phyloP scores from a whole-genome alignment of 2,329 filamentous ascomycete species.

The Fusarium sp. region DNA sequence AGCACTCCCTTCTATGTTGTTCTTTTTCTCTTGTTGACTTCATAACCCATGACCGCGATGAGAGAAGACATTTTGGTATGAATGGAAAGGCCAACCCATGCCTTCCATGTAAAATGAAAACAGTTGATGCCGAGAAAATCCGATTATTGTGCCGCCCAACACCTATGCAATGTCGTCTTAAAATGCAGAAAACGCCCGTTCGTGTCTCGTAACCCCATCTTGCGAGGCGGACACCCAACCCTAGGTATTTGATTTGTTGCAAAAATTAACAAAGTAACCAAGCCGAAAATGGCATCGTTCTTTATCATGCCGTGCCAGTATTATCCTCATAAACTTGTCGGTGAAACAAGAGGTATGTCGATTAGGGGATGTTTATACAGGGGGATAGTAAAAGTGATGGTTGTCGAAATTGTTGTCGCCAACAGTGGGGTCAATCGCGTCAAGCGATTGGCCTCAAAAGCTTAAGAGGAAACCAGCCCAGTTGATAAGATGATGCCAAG shows the following conservation, averaged over 20 bases:
- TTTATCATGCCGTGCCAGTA: constrained; percentile 52
- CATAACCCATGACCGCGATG: constrained; percentile 52
- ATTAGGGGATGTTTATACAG: constrained; percentile 61
- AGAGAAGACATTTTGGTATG: constrained; percentile 46
- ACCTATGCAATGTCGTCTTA: constrained; percentile 57
- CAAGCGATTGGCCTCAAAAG: constrained; percentile 38
- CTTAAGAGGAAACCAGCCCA: constrained; percentile 51
- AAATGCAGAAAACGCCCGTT: constrained; percentile 56
- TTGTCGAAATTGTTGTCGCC: constrained; percentile 41
- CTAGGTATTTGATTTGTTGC: constrained; percentile 42
- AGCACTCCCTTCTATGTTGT: constrained; percentile 56
- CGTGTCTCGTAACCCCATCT: constrained; percentile 53
- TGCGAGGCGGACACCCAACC: constrained; percentile 44
- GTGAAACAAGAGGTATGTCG: constrained; percentile 51
- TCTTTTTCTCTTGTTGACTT: constrained; percentile 55
- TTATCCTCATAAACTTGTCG: constrained; percentile 47
- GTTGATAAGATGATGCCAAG: constrained; percentile 53
- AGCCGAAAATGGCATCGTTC: constrained; percentile 58
- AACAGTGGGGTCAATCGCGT: constrained; percentile 41
- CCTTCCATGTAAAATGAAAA: constrained; percentile 46
- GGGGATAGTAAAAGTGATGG: constrained; percentile 32
- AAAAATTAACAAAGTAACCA: constrained; percentile 42
- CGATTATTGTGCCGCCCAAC: constrained; percentile 43
- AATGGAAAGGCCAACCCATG: constrained; percentile 33
- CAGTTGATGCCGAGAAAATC: constrained; percentile 42